These are phyloP conservation scores for Tetracladium setigerum DNA, from an alignment of 495 filamentous ascomycete species.

Conservation along the genomic window DNA sequence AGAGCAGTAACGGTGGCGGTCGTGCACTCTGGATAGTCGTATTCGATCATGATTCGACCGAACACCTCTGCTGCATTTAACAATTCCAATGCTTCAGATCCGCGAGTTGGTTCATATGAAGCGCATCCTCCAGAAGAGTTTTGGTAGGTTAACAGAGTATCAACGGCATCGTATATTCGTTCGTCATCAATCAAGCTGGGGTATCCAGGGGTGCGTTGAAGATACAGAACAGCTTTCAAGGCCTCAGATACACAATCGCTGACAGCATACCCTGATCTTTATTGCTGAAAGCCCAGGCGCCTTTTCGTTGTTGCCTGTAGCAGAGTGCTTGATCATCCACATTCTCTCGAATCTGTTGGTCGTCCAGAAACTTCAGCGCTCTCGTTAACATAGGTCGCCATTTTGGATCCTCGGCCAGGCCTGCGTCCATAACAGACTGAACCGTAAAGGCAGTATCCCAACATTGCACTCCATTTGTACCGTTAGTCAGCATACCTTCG, in stretches of 20 bases:
- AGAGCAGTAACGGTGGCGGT: constrained; percentile 91
- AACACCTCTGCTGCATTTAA: constrained; percentile 97
- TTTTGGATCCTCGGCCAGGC: constrained; percentile 66
- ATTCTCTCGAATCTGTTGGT: constrained; percentile 85
- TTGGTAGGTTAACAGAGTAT: constrained; percentile 88
- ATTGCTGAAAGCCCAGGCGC: constrained; percentile 93
- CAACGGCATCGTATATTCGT: constrained; percentile 77
- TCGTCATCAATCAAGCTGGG: constrained; percentile 65
- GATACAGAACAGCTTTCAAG: constrained; percentile 75
- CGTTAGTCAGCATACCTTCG: constrained; percentile 91
- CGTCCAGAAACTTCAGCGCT: constrained; percentile 79
- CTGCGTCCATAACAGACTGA: constrained; percentile 70
- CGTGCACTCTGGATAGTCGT: constrained; percentile 96
- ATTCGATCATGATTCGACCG: constrained; percentile 94
- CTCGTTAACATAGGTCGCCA: constrained; percentile 80
- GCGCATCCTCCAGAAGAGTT: constrained; percentile 83
- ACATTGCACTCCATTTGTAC: constrained; percentile 91
- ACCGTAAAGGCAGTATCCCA: constrained; percentile 94
- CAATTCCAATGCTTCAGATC: constrained; percentile 66
- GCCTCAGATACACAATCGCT: constrained; percentile 91
- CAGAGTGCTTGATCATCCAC: constrained; percentile 68
- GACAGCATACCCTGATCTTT: constrained; percentile 90
- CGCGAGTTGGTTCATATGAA: constrained; percentile 80
- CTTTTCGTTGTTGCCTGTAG: constrained; percentile 89
- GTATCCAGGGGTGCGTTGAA: constrained; percentile 73